These are phyloP conservation scores for Penicillium sp. DNA, from an alignment of 2,329 filamentous ascomycete species.

Conservation along the genomic window DNA sequence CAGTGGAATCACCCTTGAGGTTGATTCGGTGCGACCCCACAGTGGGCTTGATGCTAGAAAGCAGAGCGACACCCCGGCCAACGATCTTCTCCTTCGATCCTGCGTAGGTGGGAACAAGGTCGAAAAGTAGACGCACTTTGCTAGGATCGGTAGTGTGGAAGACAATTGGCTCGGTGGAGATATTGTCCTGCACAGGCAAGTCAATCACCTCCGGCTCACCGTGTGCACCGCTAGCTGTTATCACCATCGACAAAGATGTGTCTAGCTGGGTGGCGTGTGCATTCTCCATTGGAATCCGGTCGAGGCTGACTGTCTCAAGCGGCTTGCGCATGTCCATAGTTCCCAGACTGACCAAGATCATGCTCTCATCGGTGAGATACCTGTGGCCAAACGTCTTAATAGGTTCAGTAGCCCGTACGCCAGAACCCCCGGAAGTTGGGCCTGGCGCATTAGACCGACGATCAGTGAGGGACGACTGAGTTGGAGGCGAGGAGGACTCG, in stretches of 20 bases:
- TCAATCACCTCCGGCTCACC: conserved; percentile 90
- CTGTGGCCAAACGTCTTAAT: conserved; percentile 95
- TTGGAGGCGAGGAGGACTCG: conserved; percentile 37
- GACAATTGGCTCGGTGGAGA: conserved; percentile 87
- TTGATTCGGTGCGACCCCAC: conserved; percentile 86
- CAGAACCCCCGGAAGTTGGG: conserved; percentile 38
- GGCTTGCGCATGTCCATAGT: conserved; percentile 91
- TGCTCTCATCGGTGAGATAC: conserved; percentile 83
- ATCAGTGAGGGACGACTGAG: conserved; percentile 44
- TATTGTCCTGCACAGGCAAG: conserved; percentile 88
- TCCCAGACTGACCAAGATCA: conserved; percentile 88
- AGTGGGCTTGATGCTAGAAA: conserved; percentile 80
- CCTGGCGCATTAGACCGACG: conserved; percentile 40
- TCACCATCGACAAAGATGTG: conserved; percentile 86
- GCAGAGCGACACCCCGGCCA: conserved; percentile 81
- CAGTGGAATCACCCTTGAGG: conserved; percentile 85
- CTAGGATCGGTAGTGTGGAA: conserved; percentile 77
- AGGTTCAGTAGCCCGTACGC: conserved; percentile 60
- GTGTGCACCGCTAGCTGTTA: conserved; percentile 79
- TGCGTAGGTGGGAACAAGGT: conserved; percentile 93
- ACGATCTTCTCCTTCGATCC: conserved; percentile 78
- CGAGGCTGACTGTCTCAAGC: conserved; percentile 76
- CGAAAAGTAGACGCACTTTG: conserved; percentile 87
- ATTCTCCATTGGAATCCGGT: conserved; percentile 80
- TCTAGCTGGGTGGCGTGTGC: conserved; percentile 93